Base-by-base conservation (phyloP, 2,329 filamentous ascomycete species). In the Fusarium graminum region DNA sequence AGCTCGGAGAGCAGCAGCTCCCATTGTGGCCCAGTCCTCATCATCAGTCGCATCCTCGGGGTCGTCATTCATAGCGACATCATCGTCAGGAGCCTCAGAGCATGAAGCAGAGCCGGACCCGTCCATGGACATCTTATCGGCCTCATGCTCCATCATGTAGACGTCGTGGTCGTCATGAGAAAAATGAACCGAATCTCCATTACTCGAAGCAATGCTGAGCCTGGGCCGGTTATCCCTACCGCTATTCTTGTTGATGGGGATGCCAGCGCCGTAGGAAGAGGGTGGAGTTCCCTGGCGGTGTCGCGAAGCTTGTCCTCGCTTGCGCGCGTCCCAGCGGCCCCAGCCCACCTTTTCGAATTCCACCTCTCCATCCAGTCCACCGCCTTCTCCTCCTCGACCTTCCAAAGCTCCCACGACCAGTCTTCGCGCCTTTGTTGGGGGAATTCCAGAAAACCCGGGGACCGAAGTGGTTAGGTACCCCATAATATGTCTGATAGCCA, bases 271-370 rank as follows among this genome's bases (percentile, higher is more conserved):
- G 70, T 82, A 82, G 26, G 79, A 80, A 30, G 78, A 77, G 54
- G 76, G 73, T 69, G 77, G 77, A 73, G 78, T 76, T 75, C 76
- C 74, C 69, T 72, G 81, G 76, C 76, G 82, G 60, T 81, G 76
- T 65, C 83, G 81, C 63, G 81, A 72, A 41, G 85, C 81, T 63
- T 92, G 86, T 53, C 90, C 92, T 72, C 88, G 88, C 76, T 88
- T 85, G 75, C 89, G 89, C 63, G 94, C 95, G 78, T 96, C 92
- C 94, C 94, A 99, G 69, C 93, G 89, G 60, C 95, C 95, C 94
- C 94, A 98, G 74, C 94, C 94, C 59, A 97, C 93, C 83, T 98
- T 98, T 78, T 96, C 92, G 75, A 97, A 98, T 75, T 90, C 85
- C 72, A 95, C 90, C 70, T 92, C 89, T 68, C 90, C 89, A 64